phyloP scores from a whole-genome alignment of 2,329 filamentous ascomycete species.

The Corniculantispora saksenae region DNA sequence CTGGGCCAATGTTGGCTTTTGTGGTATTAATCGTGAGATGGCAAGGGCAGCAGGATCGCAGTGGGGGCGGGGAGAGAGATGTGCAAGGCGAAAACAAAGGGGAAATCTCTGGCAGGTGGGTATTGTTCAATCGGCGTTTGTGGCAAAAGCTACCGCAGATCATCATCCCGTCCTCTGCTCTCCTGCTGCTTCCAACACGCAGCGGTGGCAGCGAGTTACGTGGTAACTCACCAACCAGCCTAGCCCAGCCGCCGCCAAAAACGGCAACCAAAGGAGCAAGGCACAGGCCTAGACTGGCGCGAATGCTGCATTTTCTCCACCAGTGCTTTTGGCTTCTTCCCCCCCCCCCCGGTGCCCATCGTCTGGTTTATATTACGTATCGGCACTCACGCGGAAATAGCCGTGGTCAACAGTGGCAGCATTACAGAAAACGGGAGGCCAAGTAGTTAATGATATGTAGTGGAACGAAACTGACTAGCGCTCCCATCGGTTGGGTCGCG shows the following conservation, averaged over 20 bases:
- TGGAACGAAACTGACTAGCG: conserved; percentile 12
- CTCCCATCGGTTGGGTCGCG: conserved; percentile 4
- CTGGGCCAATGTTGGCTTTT: neutral
- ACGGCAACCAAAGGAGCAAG: no score
- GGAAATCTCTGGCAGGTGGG: neutral
- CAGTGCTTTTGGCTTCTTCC: neutral
- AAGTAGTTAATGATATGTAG: neutral
- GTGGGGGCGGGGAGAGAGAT: neutral
- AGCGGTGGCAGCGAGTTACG: neutral
- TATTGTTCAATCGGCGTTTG: neutral
- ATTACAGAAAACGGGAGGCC: neutral
- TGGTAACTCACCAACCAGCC: neutral
- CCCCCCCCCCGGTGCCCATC: neutral
- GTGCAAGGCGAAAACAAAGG: neutral
- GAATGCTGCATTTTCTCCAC: neutral
- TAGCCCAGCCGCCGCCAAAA: no score
- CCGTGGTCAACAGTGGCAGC: neutral
- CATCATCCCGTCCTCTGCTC: neutral
- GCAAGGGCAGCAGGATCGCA: neutral
- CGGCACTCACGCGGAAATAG: neutral
- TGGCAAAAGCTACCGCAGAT: neutral
- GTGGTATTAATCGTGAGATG: neutral
- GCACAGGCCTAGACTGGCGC: no score
- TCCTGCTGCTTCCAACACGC: neutral
- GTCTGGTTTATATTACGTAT: neutral